phyloP scores from a whole-genome alignment of 306 rosid species.

The Delonix regia region DNA sequence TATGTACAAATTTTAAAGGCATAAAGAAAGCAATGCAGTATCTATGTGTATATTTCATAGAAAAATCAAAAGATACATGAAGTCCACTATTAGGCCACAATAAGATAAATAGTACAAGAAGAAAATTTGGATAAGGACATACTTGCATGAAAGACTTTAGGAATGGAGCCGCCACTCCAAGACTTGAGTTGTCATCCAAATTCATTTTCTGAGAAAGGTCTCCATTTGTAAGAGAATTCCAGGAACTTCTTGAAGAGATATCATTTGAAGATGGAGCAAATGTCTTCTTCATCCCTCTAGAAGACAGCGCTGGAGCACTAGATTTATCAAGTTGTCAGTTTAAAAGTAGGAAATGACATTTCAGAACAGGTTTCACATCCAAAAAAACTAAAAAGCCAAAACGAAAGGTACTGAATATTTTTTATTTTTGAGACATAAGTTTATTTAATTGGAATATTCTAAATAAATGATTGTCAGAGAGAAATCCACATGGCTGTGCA shows the following conservation, averaged over 20 bases:
- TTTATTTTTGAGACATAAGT: too few species aligned
- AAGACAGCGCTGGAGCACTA: conserved; percentile 97
- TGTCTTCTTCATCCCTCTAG: conserved; percentile 79
- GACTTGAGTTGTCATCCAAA: conserved; percentile 81
- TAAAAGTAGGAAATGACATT: conserved; percentile 27
- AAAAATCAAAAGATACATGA: not conserved
- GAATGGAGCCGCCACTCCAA: conserved; percentile 91
- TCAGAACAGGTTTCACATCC: conserved; percentile 13
- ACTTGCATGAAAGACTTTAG: conserved; percentile 95
- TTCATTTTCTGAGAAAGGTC: conserved; percentile 76
- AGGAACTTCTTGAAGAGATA: conserved; percentile 72
- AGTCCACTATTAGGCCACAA: conserved; percentile 19
- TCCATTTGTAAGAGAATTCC: conserved; percentile 81
- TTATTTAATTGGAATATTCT: not conserved
- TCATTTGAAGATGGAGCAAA: conserved; percentile 67
- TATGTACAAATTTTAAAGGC: not conserved
- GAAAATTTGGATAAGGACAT: conserved; percentile 38
- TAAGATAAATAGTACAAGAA: not conserved
- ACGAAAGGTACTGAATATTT: conserved; percentile 7
- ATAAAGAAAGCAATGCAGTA: not conserved
- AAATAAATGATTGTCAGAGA: not conserved
- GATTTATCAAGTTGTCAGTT: conserved; percentile 36
- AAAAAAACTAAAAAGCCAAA: not conserved
- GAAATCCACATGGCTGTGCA: conserved; percentile 8
- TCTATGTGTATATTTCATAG: not conserved